A percentile compares a stretch with the other conserved stretches of the same genome.
Conservation (phyloP, 805 yeast genomes). For the Clavispora fructus region DNA sequence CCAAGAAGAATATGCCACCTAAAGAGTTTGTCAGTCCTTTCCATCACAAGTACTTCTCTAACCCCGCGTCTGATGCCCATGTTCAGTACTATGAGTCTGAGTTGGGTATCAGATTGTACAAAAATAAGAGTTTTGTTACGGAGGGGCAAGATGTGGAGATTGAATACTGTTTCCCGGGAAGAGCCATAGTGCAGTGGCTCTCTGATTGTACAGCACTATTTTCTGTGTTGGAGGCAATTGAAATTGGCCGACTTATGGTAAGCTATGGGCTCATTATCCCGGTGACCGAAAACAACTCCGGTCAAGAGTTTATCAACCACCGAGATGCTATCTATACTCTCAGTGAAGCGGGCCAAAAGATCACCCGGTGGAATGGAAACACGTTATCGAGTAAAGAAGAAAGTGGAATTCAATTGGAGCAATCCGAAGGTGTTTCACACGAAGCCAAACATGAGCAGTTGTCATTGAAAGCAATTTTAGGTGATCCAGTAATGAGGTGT, state of each 20-base stretch:
- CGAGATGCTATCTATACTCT: constrained; percentile 41
- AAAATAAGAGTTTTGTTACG: constrained; percentile 31
- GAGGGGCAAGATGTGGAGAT: constrained; percentile 16
- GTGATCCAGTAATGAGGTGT: constrained; percentile 72
- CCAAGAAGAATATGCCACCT: neutral
- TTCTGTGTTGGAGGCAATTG: constrained; percentile 46
- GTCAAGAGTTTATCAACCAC: constrained; percentile 23
- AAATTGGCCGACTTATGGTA: constrained; percentile 47
- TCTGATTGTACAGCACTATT: constrained; percentile 81
- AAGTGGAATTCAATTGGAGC: no score
- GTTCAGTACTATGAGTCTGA: constrained; percentile 70
- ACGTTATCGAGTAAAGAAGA: neutral
- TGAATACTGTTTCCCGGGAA: constrained; percentile 62
- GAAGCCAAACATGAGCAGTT: neutral
- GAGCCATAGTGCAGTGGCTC: constrained; percentile 79
- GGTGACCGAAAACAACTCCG: constrained; percentile 28
- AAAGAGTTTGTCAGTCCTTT: constrained; percentile 47
- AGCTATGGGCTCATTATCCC: constrained; percentile 45
- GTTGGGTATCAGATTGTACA: constrained; percentile 59
- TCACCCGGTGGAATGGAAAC: constrained; percentile 28
- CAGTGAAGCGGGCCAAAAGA: constrained; percentile 37
- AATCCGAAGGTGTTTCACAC: no score
- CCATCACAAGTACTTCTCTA: constrained; percentile 71
- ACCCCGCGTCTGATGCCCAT: constrained; percentile 83
- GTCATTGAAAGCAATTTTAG: constrained; percentile 41